Base-by-base conservation (phyloP, 352 stramenopile species). In the Globisporangium ultimum region DNA sequence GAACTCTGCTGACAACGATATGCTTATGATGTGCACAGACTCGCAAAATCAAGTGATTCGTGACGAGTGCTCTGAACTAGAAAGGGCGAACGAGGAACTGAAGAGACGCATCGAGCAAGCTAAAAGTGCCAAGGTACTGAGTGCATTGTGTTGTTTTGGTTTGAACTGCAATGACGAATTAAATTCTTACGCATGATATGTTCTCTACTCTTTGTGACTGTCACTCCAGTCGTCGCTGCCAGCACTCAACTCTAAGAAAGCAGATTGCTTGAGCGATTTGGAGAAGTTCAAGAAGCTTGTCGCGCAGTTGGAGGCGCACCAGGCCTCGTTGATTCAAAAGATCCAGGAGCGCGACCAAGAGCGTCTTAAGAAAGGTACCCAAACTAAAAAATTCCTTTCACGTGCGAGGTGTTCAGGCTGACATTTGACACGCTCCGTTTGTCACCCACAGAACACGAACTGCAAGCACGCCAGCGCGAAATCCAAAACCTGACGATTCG, bases 261-360 rank as follows among this genome's bases (percentile, higher is more conserved):
- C 78, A 34, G 87, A 98, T 42, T 93, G 90, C 48, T 64, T 78
- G 12, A 89, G 74, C 42, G 93, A 98, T 60, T 78, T 97, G 41
- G 83, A 90, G 32, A 98, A 98, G 70, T 98, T 98, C 61, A 73
- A 93, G 41, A 80, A 88, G 24, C 74, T 98, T 1, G 80, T 98
- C 10, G 47, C 70, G 18, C 70, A 95, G 58, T 78, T 98, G 52
- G 80, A 96, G 21, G 78, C 74, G 13, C 73, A 95, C 64, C 82
- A 94, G 43, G 18, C 45, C 8, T 80, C 84, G 47, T 60, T 98
- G 12, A 81, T 97, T 36, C 68, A 88, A 42, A 93, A 97, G 71
- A 87, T 98, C 53, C 77, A 95, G 46, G 78, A 93, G 40, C 80
- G 96, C 63, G 78, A 86, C 43, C 58, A 78, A 15, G 72, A 79